Evolutionary conservation across 331 rosid genomes (phyloP).

Genomic region (Acacia pycnantha): DNA sequence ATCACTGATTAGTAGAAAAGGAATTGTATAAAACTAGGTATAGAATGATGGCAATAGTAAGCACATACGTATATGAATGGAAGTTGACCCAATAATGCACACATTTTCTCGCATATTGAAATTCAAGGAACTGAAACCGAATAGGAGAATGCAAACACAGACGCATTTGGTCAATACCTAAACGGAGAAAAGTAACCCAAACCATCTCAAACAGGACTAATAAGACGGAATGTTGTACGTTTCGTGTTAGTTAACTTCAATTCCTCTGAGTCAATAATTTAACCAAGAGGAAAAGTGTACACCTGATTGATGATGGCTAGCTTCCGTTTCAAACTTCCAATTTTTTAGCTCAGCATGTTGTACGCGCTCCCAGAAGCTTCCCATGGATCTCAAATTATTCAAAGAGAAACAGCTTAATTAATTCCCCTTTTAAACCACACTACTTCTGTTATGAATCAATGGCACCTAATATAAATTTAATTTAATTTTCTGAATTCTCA

Average conservation of each 20-base stretch:
- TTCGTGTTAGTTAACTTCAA: conserved; percentile 23
- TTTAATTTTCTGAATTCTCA: no score
- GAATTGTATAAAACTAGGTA: conserved; percentile 23
- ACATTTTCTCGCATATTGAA: conserved; percentile 47
- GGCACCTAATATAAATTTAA: background rate
- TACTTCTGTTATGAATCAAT: background rate
- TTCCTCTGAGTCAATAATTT: conserved; percentile 29
- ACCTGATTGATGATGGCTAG: conserved; percentile 17
- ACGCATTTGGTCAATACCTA: conserved; percentile 75
- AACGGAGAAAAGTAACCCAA: conserved; percentile 46
- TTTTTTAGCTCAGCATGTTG: background rate
- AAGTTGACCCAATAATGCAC: conserved; percentile 46
- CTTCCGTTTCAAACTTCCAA: background rate
- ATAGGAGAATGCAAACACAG: conserved; percentile 36
- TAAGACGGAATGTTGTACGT: conserved; percentile 23
- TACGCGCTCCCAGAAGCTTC: background rate
- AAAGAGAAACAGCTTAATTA: background rate
- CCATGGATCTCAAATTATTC: background rate
- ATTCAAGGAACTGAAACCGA: conserved; percentile 31
- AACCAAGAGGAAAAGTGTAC: conserved; percentile 31
- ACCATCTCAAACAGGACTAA: conserved; percentile 3
- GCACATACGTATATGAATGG: conserved; percentile 18
- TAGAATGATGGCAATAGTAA: conserved; percentile 24
- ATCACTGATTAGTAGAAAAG: conserved; percentile 26
- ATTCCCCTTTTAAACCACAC: background rate